A percentile compares a stretch with the other conserved stretches of the same genome.
Conservation (phyloP, 2,329 filamentous ascomycete genomes). For the Akanthomyces muscarius region DNA sequence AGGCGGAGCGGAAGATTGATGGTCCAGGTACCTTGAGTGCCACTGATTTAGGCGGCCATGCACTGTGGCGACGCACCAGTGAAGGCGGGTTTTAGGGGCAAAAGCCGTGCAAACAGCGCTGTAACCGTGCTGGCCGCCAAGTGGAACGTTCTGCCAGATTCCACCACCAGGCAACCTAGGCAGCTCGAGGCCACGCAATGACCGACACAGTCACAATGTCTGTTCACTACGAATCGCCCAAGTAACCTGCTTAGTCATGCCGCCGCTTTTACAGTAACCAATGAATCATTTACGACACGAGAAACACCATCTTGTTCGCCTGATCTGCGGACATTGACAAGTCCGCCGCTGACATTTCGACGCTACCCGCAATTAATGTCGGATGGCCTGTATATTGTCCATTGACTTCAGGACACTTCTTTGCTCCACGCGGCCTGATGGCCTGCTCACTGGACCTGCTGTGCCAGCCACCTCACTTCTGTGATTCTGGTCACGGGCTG, state of each 20-base stretch:
- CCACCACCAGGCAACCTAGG: slow-evolving; percentile 20
- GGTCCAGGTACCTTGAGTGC: slow-evolving; percentile 26
- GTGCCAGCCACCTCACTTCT: background rate
- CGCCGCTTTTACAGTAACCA: background rate
- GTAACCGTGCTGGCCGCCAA: slow-evolving; percentile 1
- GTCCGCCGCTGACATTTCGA: background rate
- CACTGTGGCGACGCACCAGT: slow-evolving; percentile 12
- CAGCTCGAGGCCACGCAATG: slow-evolving; percentile 19
- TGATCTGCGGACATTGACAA: background rate
- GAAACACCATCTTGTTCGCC: background rate
- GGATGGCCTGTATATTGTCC: background rate
- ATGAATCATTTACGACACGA: background rate
- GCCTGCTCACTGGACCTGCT: background rate
- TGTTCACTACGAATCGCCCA: background rate
- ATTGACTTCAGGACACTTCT: background rate
- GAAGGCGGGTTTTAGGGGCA: background rate
- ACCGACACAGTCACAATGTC: too few relatives aligned
- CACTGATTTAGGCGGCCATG: slow-evolving; percentile 18
- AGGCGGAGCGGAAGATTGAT: slow-evolving; percentile 35
- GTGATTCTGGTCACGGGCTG: background rate
- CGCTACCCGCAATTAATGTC: background rate
- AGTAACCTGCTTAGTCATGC: slow-evolving; percentile 7
- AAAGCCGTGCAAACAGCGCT: slow-evolving; percentile 13
- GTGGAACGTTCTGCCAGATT: slow-evolving; percentile 33
- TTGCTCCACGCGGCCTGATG: background rate